Evolutionary conservation across 192 early-diverging fungal genomes (phyloP).

Genomic region (Dissophora globulifera): DNA sequence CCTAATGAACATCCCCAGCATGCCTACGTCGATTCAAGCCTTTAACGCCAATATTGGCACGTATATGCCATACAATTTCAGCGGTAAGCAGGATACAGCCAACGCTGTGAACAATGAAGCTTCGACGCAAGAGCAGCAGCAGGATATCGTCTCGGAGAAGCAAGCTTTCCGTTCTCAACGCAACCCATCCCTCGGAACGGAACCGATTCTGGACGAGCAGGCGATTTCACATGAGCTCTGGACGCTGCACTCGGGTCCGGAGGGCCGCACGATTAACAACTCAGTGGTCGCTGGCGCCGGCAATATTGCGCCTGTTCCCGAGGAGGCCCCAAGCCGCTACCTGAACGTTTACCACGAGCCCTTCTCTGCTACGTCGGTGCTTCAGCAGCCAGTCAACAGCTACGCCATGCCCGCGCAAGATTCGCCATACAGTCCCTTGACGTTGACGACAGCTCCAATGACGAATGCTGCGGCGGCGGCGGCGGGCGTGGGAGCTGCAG

Average conservation of each 20-base stretch:
- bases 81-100: conserved; percentile 28
- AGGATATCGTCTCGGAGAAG: conserved; percentile 24
- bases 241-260: conserved; percentile 33
- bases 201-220: conserved; percentile 39
- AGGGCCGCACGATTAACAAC: conserved; percentile 21
- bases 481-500: not conserved
- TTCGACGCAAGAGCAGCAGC: too few relatives aligned
- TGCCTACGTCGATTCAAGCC: conserved; percentile 48
- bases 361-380: conserved; percentile 44
- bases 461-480: not conserved
- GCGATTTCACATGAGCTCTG: conserved; percentile 44
- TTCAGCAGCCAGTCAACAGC: conserved; percentile 48
- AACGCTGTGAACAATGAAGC: conserved; percentile 5
- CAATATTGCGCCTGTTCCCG: conserved; percentile 1
- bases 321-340: conserved; percentile 42
- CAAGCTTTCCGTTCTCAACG: conserved; percentile 12
- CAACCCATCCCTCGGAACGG: conserved; percentile 14
- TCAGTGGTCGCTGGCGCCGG: not conserved
- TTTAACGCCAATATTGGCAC: conserved; percentile 51
- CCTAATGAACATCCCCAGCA: conserved; percentile 50
- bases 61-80: conserved; percentile 52
- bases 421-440: conserved; percentile 23
- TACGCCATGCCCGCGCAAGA: conserved; percentile 41
- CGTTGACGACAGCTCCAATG: conserved; percentile 25
- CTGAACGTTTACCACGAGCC: conserved; percentile 47